A percentile compares a stretch with the other conserved stretches of the same genome.
Evolutionary conservation across 768 basidiomycete species (phyloP).

Genomic region (Myochromella boudieri): DNA sequence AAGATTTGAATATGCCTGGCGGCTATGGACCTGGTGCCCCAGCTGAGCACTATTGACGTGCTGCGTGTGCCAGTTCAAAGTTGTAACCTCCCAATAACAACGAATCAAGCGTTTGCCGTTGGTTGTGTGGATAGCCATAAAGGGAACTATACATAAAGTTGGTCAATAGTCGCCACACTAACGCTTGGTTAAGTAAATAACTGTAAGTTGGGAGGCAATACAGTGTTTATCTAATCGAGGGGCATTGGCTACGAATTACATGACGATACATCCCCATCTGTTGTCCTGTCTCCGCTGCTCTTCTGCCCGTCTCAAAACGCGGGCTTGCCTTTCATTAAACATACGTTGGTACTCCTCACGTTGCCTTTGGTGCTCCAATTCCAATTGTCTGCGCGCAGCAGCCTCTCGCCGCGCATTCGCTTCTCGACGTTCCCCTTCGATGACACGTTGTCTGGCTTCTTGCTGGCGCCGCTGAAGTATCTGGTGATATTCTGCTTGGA

Average conservation of each 20-base stretch:
- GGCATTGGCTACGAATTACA: not conserved
- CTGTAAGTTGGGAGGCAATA: too few relatives aligned
- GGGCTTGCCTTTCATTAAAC: constrained; percentile 3
- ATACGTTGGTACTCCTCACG: constrained; percentile 7
- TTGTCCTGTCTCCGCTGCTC: not conserved
- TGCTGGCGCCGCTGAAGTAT: not conserved
- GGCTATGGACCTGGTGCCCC: constrained; percentile 1
- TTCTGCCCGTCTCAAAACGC: constrained; percentile 1
- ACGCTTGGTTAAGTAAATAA: too few relatives aligned
- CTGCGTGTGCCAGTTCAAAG: too few relatives aligned
- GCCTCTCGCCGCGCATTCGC: not conserved
- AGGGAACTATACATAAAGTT: too few relatives aligned
- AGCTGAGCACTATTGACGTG: too few relatives aligned
- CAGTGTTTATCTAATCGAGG: too few relatives aligned
- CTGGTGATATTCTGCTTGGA: not conserved
- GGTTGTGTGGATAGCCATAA: too few relatives aligned
- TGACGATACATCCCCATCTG: constrained; percentile 5
- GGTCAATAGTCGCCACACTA: too few relatives aligned
- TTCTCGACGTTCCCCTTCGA: constrained; percentile 1
- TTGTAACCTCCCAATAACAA: too few relatives aligned
- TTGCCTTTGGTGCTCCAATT: not conserved
- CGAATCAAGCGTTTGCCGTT: too few relatives aligned
- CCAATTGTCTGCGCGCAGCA: too few relatives aligned
- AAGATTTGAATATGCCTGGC: constrained; percentile 13
- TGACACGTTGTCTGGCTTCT: not conserved